Evolutionary conservation across 768 basidiomycete genomes (phyloP).

Genomic region (Suillus lakei): DNA sequence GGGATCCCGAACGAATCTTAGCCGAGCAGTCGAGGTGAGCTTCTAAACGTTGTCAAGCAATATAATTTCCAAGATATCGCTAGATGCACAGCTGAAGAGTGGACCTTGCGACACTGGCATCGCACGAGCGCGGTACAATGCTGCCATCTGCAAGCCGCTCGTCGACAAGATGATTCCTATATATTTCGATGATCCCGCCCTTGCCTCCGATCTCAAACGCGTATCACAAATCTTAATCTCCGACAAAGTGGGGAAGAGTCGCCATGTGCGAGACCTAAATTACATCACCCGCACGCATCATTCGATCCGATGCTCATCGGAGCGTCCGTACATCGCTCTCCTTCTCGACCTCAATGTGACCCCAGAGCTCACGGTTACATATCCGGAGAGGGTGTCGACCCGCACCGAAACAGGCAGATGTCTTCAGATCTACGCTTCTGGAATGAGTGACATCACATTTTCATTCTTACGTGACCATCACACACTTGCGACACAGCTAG

Average conservation of each 20-base stretch:
- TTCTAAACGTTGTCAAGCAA: background rate
- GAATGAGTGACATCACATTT: background rate
- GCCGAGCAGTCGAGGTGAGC: background rate
- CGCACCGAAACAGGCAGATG: background rate
- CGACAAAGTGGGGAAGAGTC: slow-evolving; percentile 13
- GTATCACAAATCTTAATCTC: slow-evolving; percentile 24
- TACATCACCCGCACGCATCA: background rate
- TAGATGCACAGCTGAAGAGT: background rate
- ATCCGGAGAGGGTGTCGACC: background rate
- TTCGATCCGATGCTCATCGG: background rate
- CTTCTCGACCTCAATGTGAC: slow-evolving; percentile 3
- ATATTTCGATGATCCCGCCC: slow-evolving; percentile 11
- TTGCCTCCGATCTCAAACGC: background rate
- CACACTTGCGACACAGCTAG: no score
- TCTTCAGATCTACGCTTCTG: background rate
- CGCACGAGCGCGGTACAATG: slow-evolving; percentile 24
- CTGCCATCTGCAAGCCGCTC: slow-evolving; percentile 11
- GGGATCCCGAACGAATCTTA: no score
- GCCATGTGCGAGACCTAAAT: background rate
- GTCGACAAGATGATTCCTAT: slow-evolving; percentile 21
- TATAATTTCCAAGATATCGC: background rate
- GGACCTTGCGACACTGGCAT: slow-evolving; percentile 18
- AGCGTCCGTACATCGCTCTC: slow-evolving; percentile 1
- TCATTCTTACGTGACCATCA: background rate
- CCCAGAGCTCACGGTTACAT: background rate